These are phyloP conservation scores for Rhizopogon vesiculosus DNA, from an alignment of 768 basidiomycete species.

Conservation along the genomic window DNA sequence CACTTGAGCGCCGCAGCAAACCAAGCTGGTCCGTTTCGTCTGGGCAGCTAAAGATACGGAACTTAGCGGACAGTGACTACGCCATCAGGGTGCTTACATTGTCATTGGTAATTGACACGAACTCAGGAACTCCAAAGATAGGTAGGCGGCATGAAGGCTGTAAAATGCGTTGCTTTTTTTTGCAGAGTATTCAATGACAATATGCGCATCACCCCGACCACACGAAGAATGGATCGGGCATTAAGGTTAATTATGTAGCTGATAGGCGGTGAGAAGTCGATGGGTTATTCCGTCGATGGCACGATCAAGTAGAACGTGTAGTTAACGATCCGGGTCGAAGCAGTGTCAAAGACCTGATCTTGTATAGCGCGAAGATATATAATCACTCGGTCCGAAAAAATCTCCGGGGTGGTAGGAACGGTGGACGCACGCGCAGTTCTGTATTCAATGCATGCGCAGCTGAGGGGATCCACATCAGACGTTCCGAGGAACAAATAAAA, in stretches of 20 bases:
- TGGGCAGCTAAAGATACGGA: neutral
- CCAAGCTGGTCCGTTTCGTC: neutral
- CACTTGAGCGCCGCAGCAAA: neutral
- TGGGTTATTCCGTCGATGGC: neutral
- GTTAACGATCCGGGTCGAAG: neutral
- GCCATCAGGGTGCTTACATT: neutral
- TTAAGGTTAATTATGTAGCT: neutral
- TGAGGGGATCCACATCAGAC: neutral
- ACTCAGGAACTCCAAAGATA: too few relatives aligned
- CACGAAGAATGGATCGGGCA: neutral
- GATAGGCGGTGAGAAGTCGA: neutral
- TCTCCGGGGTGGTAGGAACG: neutral
- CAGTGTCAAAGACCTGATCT: neutral
- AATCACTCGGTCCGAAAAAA: neutral
- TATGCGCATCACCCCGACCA: neutral
- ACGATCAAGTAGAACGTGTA: neutral
- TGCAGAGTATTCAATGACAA: too few relatives aligned
- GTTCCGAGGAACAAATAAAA: neutral
- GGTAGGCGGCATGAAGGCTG: neutral
- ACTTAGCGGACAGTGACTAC: neutral
- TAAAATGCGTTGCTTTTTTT: neutral
- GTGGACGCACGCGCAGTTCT: neutral
- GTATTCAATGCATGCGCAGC: neutral
- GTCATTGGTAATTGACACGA: neutral
- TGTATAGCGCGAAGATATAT: neutral